Conservation (phyloP, 169 alveolate species). For the Cryptosporidium felis region DNA sequence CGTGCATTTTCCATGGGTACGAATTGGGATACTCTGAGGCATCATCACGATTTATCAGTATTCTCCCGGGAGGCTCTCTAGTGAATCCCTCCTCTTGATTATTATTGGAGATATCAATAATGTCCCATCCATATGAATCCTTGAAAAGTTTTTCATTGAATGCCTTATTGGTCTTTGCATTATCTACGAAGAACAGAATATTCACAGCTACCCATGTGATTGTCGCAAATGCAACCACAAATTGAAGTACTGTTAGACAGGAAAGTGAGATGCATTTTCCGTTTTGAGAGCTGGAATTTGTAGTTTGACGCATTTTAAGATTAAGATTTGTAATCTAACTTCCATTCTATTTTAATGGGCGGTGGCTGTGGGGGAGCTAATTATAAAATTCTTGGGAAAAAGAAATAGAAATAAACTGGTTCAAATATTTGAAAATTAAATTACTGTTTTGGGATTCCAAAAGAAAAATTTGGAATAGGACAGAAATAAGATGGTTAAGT, state of each 20-base stretch:
- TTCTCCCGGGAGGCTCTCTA: slow-evolving; percentile 3
- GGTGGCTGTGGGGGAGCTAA: slow-evolving; percentile 7
- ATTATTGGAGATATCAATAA: not conserved
- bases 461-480: too few species aligned
- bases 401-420: not conserved
- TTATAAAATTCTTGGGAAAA: not conserved
- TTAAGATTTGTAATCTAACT: not conserved
- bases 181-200: slow-evolving; percentile 32
- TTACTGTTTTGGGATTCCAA: too few species aligned
- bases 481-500: not conserved
- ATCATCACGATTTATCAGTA: not conserved
- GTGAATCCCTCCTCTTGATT: not conserved
- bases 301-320: not conserved
- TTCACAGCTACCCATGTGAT: slow-evolving; percentile 44
- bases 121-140: slow-evolving; percentile 58
- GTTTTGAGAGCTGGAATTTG: not conserved
- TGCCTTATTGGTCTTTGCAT: not conserved
- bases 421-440: not conserved
- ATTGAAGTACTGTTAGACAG: slow-evolving; percentile 17
- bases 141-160: slow-evolving; percentile 29
- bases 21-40: slow-evolving; percentile 37
- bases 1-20: slow-evolving; percentile 67
- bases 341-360: not conserved
- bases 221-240: slow-evolving; percentile 47
- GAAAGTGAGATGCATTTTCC: slow-evolving; percentile 31